Percentiles rank a stretch among this genome's conserved stretches.
Conservation (phyloP, 2,329 filamentous ascomycete species). For the Hypoxylon sp. region DNA sequence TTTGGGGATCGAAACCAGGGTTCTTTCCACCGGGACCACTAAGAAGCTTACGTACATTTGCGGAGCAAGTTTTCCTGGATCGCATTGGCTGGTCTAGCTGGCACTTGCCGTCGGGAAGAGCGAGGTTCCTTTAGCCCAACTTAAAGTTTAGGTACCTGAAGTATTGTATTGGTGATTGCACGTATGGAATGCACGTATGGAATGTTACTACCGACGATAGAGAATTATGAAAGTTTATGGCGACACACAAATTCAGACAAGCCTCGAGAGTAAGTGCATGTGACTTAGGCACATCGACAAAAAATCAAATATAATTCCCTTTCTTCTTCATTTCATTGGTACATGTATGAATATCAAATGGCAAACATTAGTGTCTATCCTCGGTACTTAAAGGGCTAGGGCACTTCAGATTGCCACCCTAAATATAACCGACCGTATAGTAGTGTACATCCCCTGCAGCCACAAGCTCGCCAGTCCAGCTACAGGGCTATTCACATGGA, state of each 20-base stretch:
- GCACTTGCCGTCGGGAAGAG: constrained; percentile 33
- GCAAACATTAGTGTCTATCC: not conserved
- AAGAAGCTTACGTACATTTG: constrained; percentile 44
- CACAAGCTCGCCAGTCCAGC: not conserved
- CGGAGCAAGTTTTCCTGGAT: constrained; percentile 37
- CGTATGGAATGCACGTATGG: not conserved
- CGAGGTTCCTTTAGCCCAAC: constrained; percentile 16
- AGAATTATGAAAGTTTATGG: not conserved
- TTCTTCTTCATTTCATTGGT: not conserved
- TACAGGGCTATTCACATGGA: constrained; percentile 1
- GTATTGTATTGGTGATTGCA: not conserved
- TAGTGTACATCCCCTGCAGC: constrained; percentile 15
- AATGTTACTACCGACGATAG: not conserved
- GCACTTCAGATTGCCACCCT: constrained; percentile 1
- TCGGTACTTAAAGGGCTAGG: not conserved
- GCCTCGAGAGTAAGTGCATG: not conserved
- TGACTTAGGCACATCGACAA: not conserved
- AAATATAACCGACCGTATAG: constrained; percentile 16
- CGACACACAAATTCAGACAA: not conserved
- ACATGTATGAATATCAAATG: not conserved
- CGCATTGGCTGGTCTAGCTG: constrained; percentile 37
- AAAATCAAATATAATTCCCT: not conserved
- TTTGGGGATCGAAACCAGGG: constrained; percentile 43
- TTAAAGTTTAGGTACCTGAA: constrained; percentile 19
- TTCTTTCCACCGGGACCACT: constrained; percentile 33